These are phyloP conservation scores for Phaeosphaeriaceae sp. DNA, from an alignment of 2,329 filamentous ascomycete genomes.

Conservation along the genomic window DNA sequence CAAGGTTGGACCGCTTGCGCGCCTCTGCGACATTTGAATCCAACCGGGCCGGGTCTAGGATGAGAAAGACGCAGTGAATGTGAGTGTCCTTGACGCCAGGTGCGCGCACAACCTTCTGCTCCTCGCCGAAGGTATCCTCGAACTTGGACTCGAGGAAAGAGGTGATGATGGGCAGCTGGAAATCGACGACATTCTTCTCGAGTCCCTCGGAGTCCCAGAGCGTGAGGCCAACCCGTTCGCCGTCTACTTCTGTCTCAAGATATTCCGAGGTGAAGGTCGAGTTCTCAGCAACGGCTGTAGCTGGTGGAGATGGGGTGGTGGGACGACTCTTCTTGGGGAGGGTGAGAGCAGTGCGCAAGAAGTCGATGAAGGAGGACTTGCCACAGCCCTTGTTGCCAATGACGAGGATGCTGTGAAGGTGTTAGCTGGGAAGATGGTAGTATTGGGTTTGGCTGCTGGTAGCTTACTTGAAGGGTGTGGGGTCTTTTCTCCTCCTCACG, in stretches of 20 bases:
- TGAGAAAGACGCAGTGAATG: constrained; percentile 92
- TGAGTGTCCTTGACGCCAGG: constrained; percentile 95
- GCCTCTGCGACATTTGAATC: constrained; percentile 77
- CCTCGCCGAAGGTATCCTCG: constrained; percentile 94
- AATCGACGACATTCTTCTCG: constrained; percentile 92
- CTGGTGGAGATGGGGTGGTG: constrained; percentile 49
- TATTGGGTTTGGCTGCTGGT: background rate
- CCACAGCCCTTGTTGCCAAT: constrained; percentile 86
- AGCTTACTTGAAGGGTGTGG: constrained; percentile 93
- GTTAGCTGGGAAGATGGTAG: constrained; percentile 19
- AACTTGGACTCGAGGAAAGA: constrained; percentile 97
- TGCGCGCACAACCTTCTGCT: constrained; percentile 95
- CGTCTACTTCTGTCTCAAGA: constrained; percentile 91
- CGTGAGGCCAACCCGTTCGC: constrained; percentile 88
- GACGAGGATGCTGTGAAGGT: constrained; percentile 74
- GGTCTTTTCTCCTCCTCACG: constrained; percentile 93
- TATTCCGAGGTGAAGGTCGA: constrained; percentile 81
- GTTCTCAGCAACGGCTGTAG: constrained; percentile 54
- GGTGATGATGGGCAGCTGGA: constrained; percentile 90
- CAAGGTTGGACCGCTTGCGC: constrained; percentile 61
- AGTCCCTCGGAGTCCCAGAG: constrained; percentile 96
- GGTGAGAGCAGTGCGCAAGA: constrained; percentile 84
- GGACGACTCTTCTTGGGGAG: constrained; percentile 79
- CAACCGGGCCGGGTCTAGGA: constrained; percentile 86
- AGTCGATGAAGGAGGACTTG: constrained; percentile 97